A percentile compares a stretch with the other conserved stretches of the same genome.
Conservation (phyloP, 129 eudicot genomes). For the Glebionis coronaria region DNA sequence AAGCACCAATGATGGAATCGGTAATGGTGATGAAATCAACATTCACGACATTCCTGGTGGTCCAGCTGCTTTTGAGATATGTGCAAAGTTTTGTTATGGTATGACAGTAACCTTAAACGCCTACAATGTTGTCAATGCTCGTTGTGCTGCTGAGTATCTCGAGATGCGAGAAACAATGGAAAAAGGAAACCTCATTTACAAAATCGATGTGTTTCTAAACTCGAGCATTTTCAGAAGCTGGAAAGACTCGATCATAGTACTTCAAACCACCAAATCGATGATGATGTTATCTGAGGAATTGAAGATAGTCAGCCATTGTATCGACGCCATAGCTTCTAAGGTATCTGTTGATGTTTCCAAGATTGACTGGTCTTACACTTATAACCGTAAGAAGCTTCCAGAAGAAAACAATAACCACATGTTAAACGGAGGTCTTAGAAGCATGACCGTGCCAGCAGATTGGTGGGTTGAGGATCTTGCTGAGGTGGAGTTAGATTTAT, state of each 20-base stretch:
- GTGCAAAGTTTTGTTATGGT: slow-evolving; percentile 96
- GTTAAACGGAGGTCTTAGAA: slow-evolving; percentile 48
- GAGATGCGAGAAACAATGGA: slow-evolving; percentile 87
- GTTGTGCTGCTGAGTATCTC: slow-evolving; percentile 91
- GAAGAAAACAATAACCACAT: slow-evolving; percentile 67
- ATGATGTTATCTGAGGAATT: slow-evolving; percentile 68
- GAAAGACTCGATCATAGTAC: slow-evolving; percentile 92
- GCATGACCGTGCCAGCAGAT: slow-evolving; percentile 66
- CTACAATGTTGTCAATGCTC: slow-evolving; percentile 66
- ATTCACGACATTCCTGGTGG: slow-evolving; percentile 92
- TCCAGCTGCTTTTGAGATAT: slow-evolving; percentile 67
- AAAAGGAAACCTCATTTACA: slow-evolving; percentile 86
- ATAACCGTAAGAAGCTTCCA: slow-evolving; percentile 68
- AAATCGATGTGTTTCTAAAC: slow-evolving; percentile 76
- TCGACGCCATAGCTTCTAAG: slow-evolving; percentile 74
- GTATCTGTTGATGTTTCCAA: slow-evolving; percentile 68
- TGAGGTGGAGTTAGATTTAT: slow-evolving; percentile 77
- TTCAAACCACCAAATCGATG: slow-evolving; percentile 64
- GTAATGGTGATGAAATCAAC: slow-evolving; percentile 52
- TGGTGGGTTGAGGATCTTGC: slow-evolving; percentile 99
- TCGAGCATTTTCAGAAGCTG: slow-evolving; percentile 85
- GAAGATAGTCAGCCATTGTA: slow-evolving; percentile 61
- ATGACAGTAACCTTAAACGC: slow-evolving; percentile 91
- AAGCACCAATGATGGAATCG: slow-evolving; percentile 45
- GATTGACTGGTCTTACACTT: slow-evolving; percentile 91